A percentile compares a stretch with the other conserved stretches of the same genome.
phyloP scores from a whole-genome alignment of 1,284 basidiomycete genomes.

The Papiliotrema fonsecae region DNA sequence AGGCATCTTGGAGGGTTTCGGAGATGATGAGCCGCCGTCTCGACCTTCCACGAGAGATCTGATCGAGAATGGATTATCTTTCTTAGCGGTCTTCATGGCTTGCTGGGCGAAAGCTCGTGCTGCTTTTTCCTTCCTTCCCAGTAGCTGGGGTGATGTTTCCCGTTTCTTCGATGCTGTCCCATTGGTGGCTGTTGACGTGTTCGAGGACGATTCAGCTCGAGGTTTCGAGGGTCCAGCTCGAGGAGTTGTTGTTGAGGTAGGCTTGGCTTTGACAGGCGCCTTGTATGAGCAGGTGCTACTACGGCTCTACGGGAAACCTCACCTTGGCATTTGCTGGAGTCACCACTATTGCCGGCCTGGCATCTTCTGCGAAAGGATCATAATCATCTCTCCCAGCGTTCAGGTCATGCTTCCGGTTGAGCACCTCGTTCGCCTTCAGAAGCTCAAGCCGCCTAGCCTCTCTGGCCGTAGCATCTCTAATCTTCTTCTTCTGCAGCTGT shows the following conservation, averaged over 20 bases:
- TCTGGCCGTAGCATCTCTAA: constrained; percentile 29
- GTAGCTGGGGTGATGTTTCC: constrained; percentile 18
- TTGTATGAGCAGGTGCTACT: too few species aligned
- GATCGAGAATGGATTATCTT: constrained; percentile 28
- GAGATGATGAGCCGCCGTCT: constrained; percentile 9
- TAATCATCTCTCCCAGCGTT: constrained; percentile 15
- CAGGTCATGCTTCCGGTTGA: constrained; percentile 13
- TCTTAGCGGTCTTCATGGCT: constrained; percentile 14
- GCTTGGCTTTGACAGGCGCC: too few species aligned
- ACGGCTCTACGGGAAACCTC: too few species aligned
- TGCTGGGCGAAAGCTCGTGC: constrained; percentile 20
- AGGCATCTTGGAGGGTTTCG: too few species aligned
- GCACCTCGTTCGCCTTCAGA: constrained; percentile 32
- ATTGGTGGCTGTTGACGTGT: constrained; percentile 2
- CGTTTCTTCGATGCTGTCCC: not conserved
- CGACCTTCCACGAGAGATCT: constrained; percentile 29
- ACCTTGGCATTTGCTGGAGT: not conserved
- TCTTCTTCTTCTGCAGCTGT: constrained; percentile 22
- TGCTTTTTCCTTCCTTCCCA: constrained; percentile 36
- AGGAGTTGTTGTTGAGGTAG: not conserved
- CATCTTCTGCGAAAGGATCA: constrained; percentile 43
- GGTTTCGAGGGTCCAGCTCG: constrained; percentile 3
- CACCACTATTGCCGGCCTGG: not conserved
- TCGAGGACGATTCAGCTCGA: not conserved
- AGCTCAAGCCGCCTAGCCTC: constrained; percentile 36